Evolutionary conservation across 1,284 basidiomycete genomes (phyloP).

Genomic region (Naganishia liquefaciens): DNA sequence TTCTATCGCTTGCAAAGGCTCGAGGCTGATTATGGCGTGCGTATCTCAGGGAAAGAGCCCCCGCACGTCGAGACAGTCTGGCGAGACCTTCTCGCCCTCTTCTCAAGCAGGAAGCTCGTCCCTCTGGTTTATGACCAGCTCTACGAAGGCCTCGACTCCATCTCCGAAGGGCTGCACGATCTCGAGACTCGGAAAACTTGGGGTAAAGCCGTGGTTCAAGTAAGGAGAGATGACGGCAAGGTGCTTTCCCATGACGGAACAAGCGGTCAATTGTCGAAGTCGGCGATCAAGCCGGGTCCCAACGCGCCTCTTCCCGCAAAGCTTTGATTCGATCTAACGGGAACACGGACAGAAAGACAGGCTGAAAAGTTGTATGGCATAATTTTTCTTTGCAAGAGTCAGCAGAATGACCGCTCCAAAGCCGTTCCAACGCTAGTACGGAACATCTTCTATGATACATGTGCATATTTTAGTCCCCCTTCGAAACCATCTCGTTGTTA

Average conservation of each 20-base stretch:
- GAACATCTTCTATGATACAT: no score
- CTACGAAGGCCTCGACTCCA: constrained; percentile 69
- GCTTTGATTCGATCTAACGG: not conserved
- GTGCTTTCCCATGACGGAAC: not conserved
- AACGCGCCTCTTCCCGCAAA: constrained; percentile 17
- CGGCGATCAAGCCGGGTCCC: constrained; percentile 11
- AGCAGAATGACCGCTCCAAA: no score
- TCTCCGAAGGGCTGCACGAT: constrained; percentile 60
- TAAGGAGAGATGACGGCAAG: constrained; percentile 58
- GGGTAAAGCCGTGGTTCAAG: constrained; percentile 80
- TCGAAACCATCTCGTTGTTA: no score
- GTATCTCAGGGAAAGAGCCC: constrained; percentile 66
- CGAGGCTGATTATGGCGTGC: constrained; percentile 10
- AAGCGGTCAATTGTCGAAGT: constrained; percentile 3
- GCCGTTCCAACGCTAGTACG: no score
- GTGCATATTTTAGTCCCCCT: no score
- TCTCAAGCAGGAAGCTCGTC: constrained; percentile 66
- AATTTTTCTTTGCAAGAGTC: no score
- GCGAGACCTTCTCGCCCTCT: constrained; percentile 70
- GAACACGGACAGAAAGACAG: no score
- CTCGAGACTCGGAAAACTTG: constrained; percentile 78
- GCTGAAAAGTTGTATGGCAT: no score
- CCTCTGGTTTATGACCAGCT: constrained; percentile 73
- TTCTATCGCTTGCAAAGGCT: not conserved
- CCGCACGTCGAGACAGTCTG: constrained; percentile 69